Conservation (phyloP, 2,329 filamentous ascomycete genomes). For the Phaeomoniella chlamydospora region DNA sequence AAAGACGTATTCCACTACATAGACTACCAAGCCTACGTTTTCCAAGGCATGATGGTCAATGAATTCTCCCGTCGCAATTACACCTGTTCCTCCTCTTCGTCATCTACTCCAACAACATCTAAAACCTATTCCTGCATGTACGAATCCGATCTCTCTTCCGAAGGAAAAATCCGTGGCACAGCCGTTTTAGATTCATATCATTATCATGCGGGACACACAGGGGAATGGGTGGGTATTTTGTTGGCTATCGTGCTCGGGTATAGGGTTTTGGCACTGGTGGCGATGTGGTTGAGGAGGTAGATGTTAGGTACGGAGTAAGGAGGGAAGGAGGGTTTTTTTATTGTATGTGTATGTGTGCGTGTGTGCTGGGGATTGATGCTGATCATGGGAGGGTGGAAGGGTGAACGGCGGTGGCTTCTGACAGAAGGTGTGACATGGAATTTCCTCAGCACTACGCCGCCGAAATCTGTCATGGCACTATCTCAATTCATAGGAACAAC, state of each 20-base stretch:
- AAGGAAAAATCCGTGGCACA: slow-evolving; percentile 57
- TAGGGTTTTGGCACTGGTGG: slow-evolving; percentile 52
- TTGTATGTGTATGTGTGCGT: too few relatives aligned
- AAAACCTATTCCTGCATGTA: slow-evolving; percentile 56
- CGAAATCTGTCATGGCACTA: too few relatives aligned
- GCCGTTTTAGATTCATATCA: slow-evolving; percentile 58
- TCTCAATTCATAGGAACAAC: too few relatives aligned
- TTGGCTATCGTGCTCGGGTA: slow-evolving; percentile 63
- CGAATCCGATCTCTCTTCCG: slow-evolving; percentile 40
- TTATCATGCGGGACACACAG: slow-evolving; percentile 48
- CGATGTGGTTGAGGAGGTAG: slow-evolving; percentile 27
- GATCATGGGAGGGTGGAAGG: too few relatives aligned
- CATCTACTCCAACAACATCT: slow-evolving; percentile 15
- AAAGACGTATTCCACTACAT: slow-evolving; percentile 83
- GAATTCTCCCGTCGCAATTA: slow-evolving; percentile 58
- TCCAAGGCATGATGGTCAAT: slow-evolving; percentile 88
- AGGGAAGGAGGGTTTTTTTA: too few relatives aligned
- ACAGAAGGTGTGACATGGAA: too few relatives aligned
- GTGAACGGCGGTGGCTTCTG: too few relatives aligned
- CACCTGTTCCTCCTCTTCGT: too few relatives aligned
- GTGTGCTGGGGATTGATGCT: too few relatives aligned
- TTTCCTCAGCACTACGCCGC: too few relatives aligned
- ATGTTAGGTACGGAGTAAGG: too few relatives aligned
- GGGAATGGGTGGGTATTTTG: slow-evolving; percentile 63
- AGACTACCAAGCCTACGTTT: slow-evolving; percentile 67